phyloP scores from a whole-genome alignment of 306 rosid genomes.

The Cucurbita maxima region DNA sequence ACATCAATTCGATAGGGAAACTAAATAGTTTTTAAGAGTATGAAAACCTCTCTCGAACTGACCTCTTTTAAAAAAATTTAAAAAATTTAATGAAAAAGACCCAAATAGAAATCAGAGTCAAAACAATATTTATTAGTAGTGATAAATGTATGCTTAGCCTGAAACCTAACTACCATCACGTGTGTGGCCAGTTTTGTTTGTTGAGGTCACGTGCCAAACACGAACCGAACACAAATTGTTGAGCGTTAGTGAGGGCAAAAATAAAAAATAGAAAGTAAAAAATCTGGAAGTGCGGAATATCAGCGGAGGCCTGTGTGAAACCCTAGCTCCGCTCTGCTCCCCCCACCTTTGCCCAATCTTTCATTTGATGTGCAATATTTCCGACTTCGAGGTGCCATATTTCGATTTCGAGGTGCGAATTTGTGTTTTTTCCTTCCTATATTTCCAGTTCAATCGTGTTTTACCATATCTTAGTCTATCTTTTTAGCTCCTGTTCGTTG shows the following conservation, averaged over 20 bases:
- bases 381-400: not conserved
- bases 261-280: no score
- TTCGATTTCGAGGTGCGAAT: not conserved
- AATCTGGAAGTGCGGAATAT: not conserved
- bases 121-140: no score
- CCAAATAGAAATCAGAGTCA: no score
- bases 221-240: not conserved
- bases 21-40: not conserved
- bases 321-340: not conserved
- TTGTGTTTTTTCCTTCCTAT: not conserved
- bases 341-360: not conserved
- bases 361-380: not conserved
- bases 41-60: not conserved
- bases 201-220: conserved; percentile 3
- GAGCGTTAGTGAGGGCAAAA: not conserved
- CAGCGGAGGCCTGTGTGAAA: not conserved
- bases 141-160: no score
- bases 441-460: not conserved
- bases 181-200: not conserved
- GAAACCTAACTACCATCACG: conserved; percentile 3
- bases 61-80: no score
- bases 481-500: not conserved
- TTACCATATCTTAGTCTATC: not conserved
- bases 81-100: no score
- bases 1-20: no score